Base-by-base conservation (phyloP, 495 filamentous ascomycete species). In the Talaromyces thailandensis region DNA sequence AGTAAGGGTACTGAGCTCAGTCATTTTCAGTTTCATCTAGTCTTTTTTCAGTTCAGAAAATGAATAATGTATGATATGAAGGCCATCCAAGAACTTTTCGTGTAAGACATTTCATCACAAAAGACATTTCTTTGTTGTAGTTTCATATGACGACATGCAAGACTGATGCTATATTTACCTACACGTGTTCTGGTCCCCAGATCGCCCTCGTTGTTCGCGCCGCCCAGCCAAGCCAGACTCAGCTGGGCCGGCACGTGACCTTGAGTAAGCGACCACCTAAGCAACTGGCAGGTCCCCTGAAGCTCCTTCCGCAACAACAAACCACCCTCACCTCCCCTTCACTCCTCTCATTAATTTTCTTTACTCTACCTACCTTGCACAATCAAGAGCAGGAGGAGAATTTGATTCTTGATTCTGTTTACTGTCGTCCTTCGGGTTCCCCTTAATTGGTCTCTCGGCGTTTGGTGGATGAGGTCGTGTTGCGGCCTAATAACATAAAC, bases 401-500 rank as follows among this genome's bases (percentile, higher is more conserved):
- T 24, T 25, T 61, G 40, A 50, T 48, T 31, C 43, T 52, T 61
- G 14, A 18, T 61, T 52, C 28, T 51, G 28, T 61, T 51, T 45
- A 14, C 35, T 28, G 11, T 21, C 35, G 21, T 35, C 25, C 26
- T 50, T 51, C 59, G n/a, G 24, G 14, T 51, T 52, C 40, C 25
- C 16, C 43, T 51, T 51, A 25, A 50, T 48, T 32, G 18, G 31
- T 61, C 59, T 31, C 8, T 23, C 59, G 43, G 59, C 66, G 63
- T 73, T 73, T 64, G 75, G 75, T 75, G 79, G 71, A 79, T 80
- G 69, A 76, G 78, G 77, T 77, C 76, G 76, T 75, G 61, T 67
- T 71, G 68, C 76, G 73, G 73, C 74, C 77, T 71, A 70, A 61
- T 21, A 50, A 51, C 68, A 72, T 77, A 80, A 82, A 80, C 75